These are phyloP conservation scores for Neobulgaria alba DNA, from an alignment of 2,329 filamentous ascomycete species.

Conservation along the genomic window DNA sequence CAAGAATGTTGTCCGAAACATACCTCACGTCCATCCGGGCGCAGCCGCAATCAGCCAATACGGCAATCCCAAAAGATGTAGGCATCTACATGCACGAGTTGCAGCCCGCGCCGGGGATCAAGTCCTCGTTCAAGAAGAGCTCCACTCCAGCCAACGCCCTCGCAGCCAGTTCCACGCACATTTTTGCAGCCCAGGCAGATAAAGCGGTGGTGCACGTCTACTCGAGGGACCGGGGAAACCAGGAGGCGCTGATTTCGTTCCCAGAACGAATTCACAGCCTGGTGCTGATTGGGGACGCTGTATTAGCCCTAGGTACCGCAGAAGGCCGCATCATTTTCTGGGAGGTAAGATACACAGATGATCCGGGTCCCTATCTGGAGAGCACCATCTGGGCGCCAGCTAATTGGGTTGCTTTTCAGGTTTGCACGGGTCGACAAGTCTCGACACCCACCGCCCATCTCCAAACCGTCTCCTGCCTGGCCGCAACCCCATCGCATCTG, in stretches of 20 bases:
- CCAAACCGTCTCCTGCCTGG: constrained; percentile 70
- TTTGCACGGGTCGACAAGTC: constrained; percentile 66
- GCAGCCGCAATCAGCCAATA: constrained; percentile 50
- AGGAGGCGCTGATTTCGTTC: constrained; percentile 83
- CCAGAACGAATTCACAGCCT: constrained; percentile 77
- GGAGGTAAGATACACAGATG: constrained; percentile 74
- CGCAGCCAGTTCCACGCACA: constrained; percentile 70
- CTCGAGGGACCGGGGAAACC: constrained; percentile 70
- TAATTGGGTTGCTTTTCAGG: constrained; percentile 37
- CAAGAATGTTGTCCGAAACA: constrained; percentile 48
- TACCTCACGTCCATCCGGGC: constrained; percentile 52
- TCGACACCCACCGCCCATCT: constrained; percentile 72
- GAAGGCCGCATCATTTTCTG: constrained; percentile 83
- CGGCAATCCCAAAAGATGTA: constrained; percentile 64
- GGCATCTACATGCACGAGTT: constrained; percentile 81
- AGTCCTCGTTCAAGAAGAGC: constrained; percentile 84
- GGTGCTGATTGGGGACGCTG: constrained; percentile 56
- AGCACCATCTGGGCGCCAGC: constrained; percentile 2
- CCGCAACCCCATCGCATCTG: constrained; percentile 61
- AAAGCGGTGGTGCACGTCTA: constrained; percentile 94
- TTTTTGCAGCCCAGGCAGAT: constrained; percentile 85
- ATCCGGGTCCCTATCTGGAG: too few relatives aligned
- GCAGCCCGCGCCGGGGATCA: constrained; percentile 67
- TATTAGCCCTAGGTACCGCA: constrained; percentile 72
- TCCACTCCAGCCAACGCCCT: constrained; percentile 70